These are phyloP conservation scores for Cupressus sempervirens DNA, from an alignment of 75 land plant species.

Conservation along the genomic window DNA sequence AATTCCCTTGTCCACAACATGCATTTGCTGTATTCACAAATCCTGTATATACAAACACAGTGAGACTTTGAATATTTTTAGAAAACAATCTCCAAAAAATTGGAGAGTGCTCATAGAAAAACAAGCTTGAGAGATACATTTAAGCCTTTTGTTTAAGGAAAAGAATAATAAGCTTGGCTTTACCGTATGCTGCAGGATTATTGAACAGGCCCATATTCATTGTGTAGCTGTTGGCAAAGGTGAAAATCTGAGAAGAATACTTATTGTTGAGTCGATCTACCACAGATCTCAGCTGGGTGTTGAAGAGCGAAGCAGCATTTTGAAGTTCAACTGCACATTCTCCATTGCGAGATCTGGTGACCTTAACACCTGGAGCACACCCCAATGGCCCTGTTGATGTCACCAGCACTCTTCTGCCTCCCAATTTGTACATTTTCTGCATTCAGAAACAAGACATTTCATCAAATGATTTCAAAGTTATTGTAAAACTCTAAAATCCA, in stretches of 20 bases:
- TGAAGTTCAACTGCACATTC: slow-evolving; percentile 19
- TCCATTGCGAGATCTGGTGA: slow-evolving; percentile 19
- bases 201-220: too few relatives aligned
- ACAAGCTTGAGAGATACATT: neutral
- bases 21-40: slow-evolving; percentile 26
- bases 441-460: neutral
- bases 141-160: slow-evolving; percentile 6
- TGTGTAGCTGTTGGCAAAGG: too few relatives aligned
- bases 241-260: too few relatives aligned
- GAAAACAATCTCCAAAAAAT: too few relatives aligned
- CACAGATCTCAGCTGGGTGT: slow-evolving; percentile 3
- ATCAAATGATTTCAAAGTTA: too few relatives aligned
- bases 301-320: slow-evolving; percentile 20
- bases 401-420: slow-evolving; percentile 54
- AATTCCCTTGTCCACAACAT: slow-evolving; percentile 49
- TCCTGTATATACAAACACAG: slow-evolving; percentile 9
- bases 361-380: slow-evolving; percentile 64
- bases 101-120: too few relatives aligned
- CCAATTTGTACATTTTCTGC: slow-evolving; percentile 46
- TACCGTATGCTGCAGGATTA: neutral
- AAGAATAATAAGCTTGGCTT: slow-evolving; percentile 4
- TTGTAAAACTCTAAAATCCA: too few relatives aligned
- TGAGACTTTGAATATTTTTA: neutral
- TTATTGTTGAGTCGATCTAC: too few relatives aligned
- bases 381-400: slow-evolving; percentile 69